Evolutionary conservation across 2,329 filamentous ascomycete genomes (phyloP).

Genomic region (Sclerotinia trifoliorum): DNA sequence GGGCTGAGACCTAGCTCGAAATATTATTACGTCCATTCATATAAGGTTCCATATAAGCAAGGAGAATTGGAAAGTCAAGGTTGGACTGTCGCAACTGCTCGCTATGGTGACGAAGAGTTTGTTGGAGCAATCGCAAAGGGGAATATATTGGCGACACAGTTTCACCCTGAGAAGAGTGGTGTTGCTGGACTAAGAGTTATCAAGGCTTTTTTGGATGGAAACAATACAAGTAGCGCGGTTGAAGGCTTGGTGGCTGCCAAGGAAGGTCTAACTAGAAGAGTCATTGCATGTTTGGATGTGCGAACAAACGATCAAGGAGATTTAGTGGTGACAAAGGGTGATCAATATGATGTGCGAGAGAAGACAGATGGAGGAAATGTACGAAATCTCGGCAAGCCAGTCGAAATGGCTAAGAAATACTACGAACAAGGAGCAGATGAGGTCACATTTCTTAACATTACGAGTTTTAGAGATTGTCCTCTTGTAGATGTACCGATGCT

Average conservation of each 20-base stretch:
- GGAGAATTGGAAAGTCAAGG: slow-evolving; percentile 76
- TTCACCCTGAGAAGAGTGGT: slow-evolving; percentile 97
- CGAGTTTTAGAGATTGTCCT: slow-evolving; percentile 93
- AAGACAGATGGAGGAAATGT: slow-evolving; percentile 69
- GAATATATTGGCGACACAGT: slow-evolving; percentile 89
- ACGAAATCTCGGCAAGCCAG: slow-evolving; percentile 92
- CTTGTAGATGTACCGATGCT: slow-evolving; percentile 93
- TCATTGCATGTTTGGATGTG: slow-evolving; percentile 96
- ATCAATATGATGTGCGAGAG: slow-evolving; percentile 97
- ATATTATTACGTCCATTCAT: slow-evolving; percentile 99
- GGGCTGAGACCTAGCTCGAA: slow-evolving; percentile 79
- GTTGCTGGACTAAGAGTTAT: slow-evolving; percentile 81
- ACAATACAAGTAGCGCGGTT: slow-evolving; percentile 41
- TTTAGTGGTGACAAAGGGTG: slow-evolving; percentile 95
- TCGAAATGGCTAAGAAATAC: slow-evolving; percentile 90
- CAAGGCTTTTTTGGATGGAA: slow-evolving; percentile 80
- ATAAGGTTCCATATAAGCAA: slow-evolving; percentile 72
- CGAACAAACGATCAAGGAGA: slow-evolving; percentile 92
- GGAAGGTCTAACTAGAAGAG: slow-evolving; percentile 81
- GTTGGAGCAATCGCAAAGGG: slow-evolving; percentile 83
- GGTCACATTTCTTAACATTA: slow-evolving; percentile 97
- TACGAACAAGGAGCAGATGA: slow-evolving; percentile 97
- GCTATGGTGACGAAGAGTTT: slow-evolving; percentile 86
- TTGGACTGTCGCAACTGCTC: slow-evolving; percentile 89
- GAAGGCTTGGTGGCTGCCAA: slow-evolving; percentile 36